Evolutionary conservation across 148 eudicot species (phyloP), one percentile per base, ranked within the genome.

Genomic region (Rheum nobile): DNA sequence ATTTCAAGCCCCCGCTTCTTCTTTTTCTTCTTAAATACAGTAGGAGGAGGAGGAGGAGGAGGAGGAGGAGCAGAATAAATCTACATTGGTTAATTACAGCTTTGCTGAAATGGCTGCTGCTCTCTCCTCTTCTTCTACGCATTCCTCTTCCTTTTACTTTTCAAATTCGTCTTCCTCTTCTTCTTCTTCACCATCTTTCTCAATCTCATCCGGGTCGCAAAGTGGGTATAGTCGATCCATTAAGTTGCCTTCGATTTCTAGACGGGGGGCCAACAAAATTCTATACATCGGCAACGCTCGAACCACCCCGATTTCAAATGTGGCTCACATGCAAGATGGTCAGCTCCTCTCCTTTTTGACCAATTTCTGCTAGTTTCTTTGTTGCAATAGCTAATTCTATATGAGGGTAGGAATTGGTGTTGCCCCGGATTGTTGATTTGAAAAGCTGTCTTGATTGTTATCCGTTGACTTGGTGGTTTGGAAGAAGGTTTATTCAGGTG

Each of bases 291-390:
- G 19, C 82, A 61, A 48, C 41, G 47, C 43, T 19, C 76, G 73
- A 41, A 19, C n/a, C 12, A 80, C 50, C 37, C n/a, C 79, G 1
- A 34, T 35, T 74, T 74, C 82, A 2, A 82, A 82, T 77, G 84
- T 71, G 14, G 76, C 79, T 68, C 77, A 79, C 77, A 76, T 83
- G 81, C 92, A 85, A 83, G 90, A 88, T 78, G 96, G 96, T 90
- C 76, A 69, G 85, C 57, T 75, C 73, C 61, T 47, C 13, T 44
- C 50, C 31, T 41, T 21, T 42, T 73, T n/a, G 29, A 47, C 52
- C 29, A 28, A 67, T 67, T 34, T 12, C 39, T 38, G 14, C 38
- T 16, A 39, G 16, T 14, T 47, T 47, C 52, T 0, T 47, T 17
- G n/a, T 17, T 47, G 19, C 10, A 50, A 50, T 16, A 50, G 57